A percentile compares a stretch with the other conserved stretches of the same genome.
Conservation (phyloP, 2,329 filamentous ascomycete species). For the Mollisiaceae sp. region DNA sequence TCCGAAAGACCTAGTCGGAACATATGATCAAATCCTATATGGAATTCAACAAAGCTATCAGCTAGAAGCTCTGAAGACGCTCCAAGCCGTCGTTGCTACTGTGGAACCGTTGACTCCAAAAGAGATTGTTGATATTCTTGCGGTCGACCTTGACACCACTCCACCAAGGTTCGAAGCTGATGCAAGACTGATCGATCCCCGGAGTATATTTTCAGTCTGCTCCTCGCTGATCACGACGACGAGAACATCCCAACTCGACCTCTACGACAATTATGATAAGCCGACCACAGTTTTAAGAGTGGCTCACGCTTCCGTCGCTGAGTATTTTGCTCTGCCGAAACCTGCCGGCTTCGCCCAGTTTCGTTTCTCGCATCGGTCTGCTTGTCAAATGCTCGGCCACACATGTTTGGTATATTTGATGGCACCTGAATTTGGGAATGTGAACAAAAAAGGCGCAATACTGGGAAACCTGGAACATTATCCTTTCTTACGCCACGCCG, state of each 20-base stretch:
- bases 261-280: constrained; percentile 1
- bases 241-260: constrained; percentile 6
- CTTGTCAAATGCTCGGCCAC: constrained; percentile 28
- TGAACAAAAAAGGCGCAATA: neutral
- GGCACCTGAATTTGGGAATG: constrained; percentile 24
- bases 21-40: constrained; percentile 44
- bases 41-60: constrained; percentile 33
- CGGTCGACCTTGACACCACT: constrained; percentile 35
- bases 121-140: constrained; percentile 41
- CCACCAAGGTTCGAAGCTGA: constrained; percentile 42
- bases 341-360: constrained; percentile 18
- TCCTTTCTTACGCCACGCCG: constrained; percentile 29
- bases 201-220: constrained; percentile 34
- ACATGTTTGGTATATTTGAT: constrained; percentile 30
- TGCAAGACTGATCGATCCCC: constrained; percentile 43
- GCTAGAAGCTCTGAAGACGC: constrained; percentile 28
- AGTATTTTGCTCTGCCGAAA: constrained; percentile 30
- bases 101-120: constrained; percentile 30
- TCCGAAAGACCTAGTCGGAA: constrained; percentile 43
- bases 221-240: constrained; percentile 28
- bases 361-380: constrained; percentile 24
- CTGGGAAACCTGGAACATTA: neutral
- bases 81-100: constrained; percentile 38
- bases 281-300: constrained; percentile 22
- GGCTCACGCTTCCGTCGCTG: constrained; percentile 34